A percentile compares a stretch with the other conserved stretches of the same genome.
phyloP scores from a whole-genome alignment of 495 filamentous ascomycete species.

The Podospora bellae-mahoneyi region DNA sequence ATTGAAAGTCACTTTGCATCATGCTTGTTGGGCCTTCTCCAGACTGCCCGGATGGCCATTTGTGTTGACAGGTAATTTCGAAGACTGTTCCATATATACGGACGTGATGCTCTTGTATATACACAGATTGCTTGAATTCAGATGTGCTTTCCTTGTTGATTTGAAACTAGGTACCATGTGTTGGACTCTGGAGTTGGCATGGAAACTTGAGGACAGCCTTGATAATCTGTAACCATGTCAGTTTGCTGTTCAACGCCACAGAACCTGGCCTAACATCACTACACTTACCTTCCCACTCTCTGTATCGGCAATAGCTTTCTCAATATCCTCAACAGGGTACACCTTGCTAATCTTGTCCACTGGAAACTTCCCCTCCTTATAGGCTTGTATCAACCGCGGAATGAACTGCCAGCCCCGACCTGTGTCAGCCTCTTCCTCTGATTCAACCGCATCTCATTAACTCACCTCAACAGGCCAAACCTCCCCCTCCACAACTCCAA shows the following conservation, averaged over 20 bases:
- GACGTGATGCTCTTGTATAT: no score
- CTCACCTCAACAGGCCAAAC: constrained; percentile 17
- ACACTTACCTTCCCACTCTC: constrained; percentile 32
- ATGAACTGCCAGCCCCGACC: constrained; percentile 27
- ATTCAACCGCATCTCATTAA: not conserved
- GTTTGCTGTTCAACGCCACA: not conserved
- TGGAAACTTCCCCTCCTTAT: constrained; percentile 41
- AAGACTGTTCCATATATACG: no score
- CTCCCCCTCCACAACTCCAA: constrained; percentile 24
- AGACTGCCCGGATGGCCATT: no score
- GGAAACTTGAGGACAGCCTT: constrained; percentile 15
- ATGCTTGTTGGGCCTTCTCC: no score
- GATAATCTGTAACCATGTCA: constrained; percentile 12
- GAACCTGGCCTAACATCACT: not conserved
- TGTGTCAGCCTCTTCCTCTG: not conserved
- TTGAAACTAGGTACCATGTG: no score
- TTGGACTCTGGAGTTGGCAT: not conserved
- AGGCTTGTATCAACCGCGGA: constrained; percentile 36
- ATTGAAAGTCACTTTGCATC: no score
- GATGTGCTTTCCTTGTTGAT: no score
- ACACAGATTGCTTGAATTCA: no score
- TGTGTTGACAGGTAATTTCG: no score
- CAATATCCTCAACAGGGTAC: constrained; percentile 40
- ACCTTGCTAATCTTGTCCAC: constrained; percentile 42
- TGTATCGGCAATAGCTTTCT: constrained; percentile 42